These are phyloP conservation scores for Phytophthora pinifolia DNA, from an alignment of 352 stramenopile species.

Conservation along the genomic window DNA sequence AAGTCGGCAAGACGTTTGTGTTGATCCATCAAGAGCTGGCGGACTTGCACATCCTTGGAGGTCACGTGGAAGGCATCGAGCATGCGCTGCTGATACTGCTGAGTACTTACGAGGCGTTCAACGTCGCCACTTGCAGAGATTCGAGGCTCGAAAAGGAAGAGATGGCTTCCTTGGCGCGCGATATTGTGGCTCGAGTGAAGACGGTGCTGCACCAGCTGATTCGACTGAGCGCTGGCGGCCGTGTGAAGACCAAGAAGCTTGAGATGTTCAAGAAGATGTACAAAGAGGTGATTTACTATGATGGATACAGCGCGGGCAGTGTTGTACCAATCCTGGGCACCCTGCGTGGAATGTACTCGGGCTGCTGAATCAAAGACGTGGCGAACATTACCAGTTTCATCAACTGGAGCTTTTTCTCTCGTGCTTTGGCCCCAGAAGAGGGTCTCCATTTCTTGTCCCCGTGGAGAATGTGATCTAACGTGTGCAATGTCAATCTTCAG, in stretches of 20 bases:
- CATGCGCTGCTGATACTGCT: constrained; percentile 77
- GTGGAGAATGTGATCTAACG: too few species aligned
- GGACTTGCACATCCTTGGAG: constrained; percentile 69
- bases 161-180: constrained; percentile 39
- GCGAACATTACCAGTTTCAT: too few species aligned
- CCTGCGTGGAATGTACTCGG: constrained; percentile 60
- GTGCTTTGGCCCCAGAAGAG: too few species aligned
- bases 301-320: constrained; percentile 41
- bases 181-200: constrained; percentile 63
- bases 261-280: constrained; percentile 87
- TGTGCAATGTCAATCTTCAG: too few species aligned
- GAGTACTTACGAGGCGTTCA: constrained; percentile 77
- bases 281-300: constrained; percentile 82
- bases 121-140: constrained; percentile 7
- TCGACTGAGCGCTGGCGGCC: constrained; percentile 32
- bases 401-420: too few species aligned
- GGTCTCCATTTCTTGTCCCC: too few species aligned
- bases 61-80: constrained; percentile 69
- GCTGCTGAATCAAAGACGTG: too few species aligned
- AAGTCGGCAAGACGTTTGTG: constrained; percentile 79
- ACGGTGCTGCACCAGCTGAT: constrained; percentile 65
- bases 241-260: constrained; percentile 46
- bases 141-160: constrained; percentile 25
- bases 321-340: constrained; percentile 54
- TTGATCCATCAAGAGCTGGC: constrained; percentile 83